Conservation (phyloP, 352 stramenopile species). For the Pelagophyceae sp. region DNA sequence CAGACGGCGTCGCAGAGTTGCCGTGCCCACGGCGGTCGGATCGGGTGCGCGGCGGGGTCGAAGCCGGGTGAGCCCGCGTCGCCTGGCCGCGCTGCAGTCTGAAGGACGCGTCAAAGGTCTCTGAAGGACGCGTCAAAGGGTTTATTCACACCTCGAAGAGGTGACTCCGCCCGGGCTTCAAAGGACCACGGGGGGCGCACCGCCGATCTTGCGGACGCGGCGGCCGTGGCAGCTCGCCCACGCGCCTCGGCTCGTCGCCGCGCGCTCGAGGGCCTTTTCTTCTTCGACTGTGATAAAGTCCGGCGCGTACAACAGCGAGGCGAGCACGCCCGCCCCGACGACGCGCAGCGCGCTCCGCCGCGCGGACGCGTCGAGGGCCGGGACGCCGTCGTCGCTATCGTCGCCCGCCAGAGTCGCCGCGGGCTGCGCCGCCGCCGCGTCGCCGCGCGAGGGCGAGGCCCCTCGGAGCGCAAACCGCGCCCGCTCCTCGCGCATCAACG, state of each 20-base stretch:
- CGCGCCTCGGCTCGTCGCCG: background rate
- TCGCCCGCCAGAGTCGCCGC: background rate
- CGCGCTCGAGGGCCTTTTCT: background rate
- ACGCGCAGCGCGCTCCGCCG: no score
- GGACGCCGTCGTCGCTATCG: background rate
- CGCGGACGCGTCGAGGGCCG: background rate
- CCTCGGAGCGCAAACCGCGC: background rate
- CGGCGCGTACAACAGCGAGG: background rate
- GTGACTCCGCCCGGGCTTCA: no score
- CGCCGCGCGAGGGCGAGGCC: no score
- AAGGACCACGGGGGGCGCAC: no score
- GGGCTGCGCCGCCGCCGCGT: background rate
- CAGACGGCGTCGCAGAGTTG: background rate
- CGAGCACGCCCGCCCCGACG: no score
- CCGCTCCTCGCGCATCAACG: background rate
- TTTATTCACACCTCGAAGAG: no score
- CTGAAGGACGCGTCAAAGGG: no score
- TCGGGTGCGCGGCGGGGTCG: background rate
- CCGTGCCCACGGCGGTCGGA: background rate
- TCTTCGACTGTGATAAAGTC: conserved; percentile 8
- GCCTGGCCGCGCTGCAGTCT: no score
- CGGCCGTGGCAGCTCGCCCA: background rate
- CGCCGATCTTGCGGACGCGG: background rate
- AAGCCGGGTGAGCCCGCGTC: background rate
- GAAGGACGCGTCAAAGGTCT: no score